Conservation (phyloP, 495 filamentous ascomycete species). For the Penicillium nucicola region DNA sequence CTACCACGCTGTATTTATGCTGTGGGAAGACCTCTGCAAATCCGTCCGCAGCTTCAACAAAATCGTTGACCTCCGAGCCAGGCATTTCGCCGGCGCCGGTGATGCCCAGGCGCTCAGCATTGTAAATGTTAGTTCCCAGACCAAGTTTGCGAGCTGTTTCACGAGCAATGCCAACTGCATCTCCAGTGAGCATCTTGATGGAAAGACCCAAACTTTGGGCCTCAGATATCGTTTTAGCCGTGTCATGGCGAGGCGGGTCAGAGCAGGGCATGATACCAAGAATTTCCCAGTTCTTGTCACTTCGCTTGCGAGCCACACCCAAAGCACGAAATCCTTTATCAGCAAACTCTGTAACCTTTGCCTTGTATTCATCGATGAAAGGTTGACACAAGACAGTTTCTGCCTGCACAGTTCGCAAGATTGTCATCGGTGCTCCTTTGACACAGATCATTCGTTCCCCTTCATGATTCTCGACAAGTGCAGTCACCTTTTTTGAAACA, state of each 20-base stretch:
- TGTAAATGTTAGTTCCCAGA: constrained; percentile 92
- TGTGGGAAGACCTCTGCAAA: constrained; percentile 94
- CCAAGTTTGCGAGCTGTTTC: constrained; percentile 88
- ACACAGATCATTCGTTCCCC: constrained; percentile 82
- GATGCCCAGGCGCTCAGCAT: constrained; percentile 80
- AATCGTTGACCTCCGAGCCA: constrained; percentile 88
- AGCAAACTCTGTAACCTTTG: constrained; percentile 87
- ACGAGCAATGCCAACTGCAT: constrained; percentile 88
- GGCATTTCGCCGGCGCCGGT: constrained; percentile 87
- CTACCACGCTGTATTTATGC: constrained; percentile 96
- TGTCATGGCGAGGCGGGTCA: constrained; percentile 89
- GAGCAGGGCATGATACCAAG: constrained; percentile 92
- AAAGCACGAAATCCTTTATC: constrained; percentile 89
- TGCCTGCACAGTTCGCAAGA: constrained; percentile 78
- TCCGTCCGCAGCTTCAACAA: constrained; percentile 92
- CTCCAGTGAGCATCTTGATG: constrained; percentile 97
- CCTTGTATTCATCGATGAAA: constrained; percentile 77
- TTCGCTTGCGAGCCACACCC: constrained; percentile 84
- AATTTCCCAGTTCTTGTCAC: constrained; percentile 76
- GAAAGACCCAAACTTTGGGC: constrained; percentile 82
- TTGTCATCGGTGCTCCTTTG: constrained; percentile 86
- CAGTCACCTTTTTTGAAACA: constrained; percentile 88
- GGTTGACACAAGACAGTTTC: constrained; percentile 67
- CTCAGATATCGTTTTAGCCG: constrained; percentile 84
- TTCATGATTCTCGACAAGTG: constrained; percentile 74